Evolutionary conservation across 805 yeast genomes (phyloP).

Genomic region (Zygosaccharomyces gambellarensis): DNA sequence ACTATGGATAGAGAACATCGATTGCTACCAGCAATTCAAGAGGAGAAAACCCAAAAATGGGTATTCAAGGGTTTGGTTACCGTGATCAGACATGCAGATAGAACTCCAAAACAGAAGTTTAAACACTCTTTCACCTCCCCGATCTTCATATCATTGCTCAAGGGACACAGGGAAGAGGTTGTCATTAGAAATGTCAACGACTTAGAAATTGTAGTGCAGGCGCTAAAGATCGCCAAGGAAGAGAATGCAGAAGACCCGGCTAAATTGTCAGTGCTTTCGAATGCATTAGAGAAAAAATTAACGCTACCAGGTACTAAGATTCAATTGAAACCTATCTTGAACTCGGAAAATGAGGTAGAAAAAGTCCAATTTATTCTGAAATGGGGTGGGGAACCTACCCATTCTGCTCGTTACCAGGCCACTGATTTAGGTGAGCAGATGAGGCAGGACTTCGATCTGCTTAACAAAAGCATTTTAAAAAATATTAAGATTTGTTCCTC

Average conservation of each 20-base stretch:
- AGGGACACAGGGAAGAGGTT: constrained; percentile 94
- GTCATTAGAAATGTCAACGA: constrained; percentile 88
- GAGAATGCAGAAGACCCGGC: constrained; percentile 73
- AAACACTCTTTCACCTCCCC: constrained; percentile 91
- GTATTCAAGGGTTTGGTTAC: constrained; percentile 88
- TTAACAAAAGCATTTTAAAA: constrained; percentile 78
- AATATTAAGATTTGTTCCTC: constrained; percentile 86
- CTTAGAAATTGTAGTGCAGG: constrained; percentile 75
- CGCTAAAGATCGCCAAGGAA: constrained; percentile 76
- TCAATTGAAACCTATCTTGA: constrained; percentile 85
- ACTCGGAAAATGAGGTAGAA: constrained; percentile 67
- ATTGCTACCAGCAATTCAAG: constrained; percentile 34
- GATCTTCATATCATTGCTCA: constrained; percentile 75
- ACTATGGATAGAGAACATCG: constrained; percentile 40
- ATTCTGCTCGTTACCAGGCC: constrained; percentile 92
- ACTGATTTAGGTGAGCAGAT: constrained; percentile 92
- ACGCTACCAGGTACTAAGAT: constrained; percentile 93
- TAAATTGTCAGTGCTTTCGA: constrained; percentile 69
- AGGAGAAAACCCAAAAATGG: constrained; percentile 75
- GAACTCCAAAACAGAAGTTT: constrained; percentile 97
- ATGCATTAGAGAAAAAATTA: constrained; percentile 84
- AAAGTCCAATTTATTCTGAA: constrained; percentile 93
- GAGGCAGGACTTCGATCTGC: constrained; percentile 82
- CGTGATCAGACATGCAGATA: constrained; percentile 93
- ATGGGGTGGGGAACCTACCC: constrained; percentile 99